Percentiles rank a stretch among this genome's conserved stretches.
Evolutionary conservation across 108 stramenopile species (phyloP).

Genomic region (Skeletonema menzelii): DNA sequence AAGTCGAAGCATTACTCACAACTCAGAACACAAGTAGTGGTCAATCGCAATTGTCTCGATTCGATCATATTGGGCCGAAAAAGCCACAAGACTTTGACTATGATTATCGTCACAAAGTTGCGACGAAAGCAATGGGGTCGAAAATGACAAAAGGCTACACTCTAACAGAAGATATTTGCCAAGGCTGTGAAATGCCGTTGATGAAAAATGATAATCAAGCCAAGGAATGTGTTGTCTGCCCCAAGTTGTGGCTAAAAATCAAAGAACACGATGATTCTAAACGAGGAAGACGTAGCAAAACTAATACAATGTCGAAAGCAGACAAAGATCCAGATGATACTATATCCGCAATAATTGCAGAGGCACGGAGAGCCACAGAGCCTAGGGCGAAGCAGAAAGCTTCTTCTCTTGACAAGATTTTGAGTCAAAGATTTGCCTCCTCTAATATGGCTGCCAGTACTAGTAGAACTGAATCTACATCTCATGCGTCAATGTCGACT

Average conservation of each 20-base stretch:
- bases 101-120: conserved; percentile 21
- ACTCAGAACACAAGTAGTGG: not conserved
- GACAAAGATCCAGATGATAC: conserved; percentile 15
- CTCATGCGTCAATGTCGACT: not conserved
- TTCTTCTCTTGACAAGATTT: not conserved
- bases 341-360: conserved; percentile 17
- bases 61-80: not conserved
- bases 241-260: conserved; percentile 14
- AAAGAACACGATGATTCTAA: not conserved
- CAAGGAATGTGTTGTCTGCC: conserved; percentile 25
- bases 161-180: conserved; percentile 9
- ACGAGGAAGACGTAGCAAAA: not conserved
- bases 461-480: not conserved
- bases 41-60: not conserved
- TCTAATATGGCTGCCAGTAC: not conserved
- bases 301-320: not conserved
- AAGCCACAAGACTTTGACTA: conserved; percentile 25
- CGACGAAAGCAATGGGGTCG: conserved; percentile 12
- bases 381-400: not conserved
- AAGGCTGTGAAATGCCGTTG: conserved; percentile 17
- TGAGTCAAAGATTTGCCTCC: not conserved
- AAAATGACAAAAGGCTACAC: conserved; percentile 10
- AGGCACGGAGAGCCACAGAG: conserved; percentile 18
- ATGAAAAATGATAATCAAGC: conserved; percentile 3
- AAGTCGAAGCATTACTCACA: conserved; percentile 1